Evolutionary conservation across 2,329 filamentous ascomycete species (phyloP), one percentile per base, ranked within the genome.

Genomic region (Diplodia seriata): DNA sequence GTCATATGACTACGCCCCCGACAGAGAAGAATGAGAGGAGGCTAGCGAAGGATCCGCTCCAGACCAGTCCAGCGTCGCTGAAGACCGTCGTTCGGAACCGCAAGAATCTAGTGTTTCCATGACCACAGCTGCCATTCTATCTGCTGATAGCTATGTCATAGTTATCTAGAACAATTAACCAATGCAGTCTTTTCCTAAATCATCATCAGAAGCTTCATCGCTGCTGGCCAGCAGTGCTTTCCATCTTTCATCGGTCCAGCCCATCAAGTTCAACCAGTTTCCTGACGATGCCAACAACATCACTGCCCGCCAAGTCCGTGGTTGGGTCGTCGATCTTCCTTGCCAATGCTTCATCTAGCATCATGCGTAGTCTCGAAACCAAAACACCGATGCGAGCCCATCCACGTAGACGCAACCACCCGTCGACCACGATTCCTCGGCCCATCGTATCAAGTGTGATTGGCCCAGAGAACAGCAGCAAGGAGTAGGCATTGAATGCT

Each of bases 311-410:
- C 43, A 89, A 76, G 55, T 89, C 87, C 68, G 86, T 76, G 14
- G 84, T 85, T 0, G 92, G 92, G 70, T 91, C 89, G 76, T 94
- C 92, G 59, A 97, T 88, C 79, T 93, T 93, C 71, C 86, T 84
- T 68, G 91, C 91, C 74, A 99, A 86, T 70, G 96, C 84, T 71
- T 90, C 88, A 81, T 99, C 95, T 66, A 99, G 85, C 89, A 98
- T 91, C 68, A 89, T 89, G 70, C 95, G 86, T 72, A 99, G 80
- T 70, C 94, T 85, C 55, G 90, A 91, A 2, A 97, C 90, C 72
- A 99, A 79, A 14, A 98, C 94, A 36, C 94, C 95, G 70, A 99
- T 95, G 56, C 95, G 87, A 1, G 95, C 94, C 95, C 95, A 99
- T 0, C 95, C 95, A 29, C 93, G 86, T 38, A 99, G 81, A 43